These are phyloP conservation scores for Cryptococcus depauperatus DNA, from an alignment of 1,284 basidiomycete genomes.

Conservation along the genomic window DNA sequence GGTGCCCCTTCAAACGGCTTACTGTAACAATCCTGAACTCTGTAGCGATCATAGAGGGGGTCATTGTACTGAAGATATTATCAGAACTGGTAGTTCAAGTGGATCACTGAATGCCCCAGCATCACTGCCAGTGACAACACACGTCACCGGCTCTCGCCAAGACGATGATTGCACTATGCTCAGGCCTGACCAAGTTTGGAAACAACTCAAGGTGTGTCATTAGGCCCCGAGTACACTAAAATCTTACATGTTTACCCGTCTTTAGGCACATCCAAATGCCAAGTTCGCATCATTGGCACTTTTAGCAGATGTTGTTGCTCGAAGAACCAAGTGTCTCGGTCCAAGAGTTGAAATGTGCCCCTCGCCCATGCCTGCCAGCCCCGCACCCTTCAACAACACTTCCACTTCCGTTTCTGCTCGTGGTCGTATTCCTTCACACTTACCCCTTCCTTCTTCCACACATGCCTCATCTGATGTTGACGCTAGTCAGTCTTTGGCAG, in stretches of 20 bases:
- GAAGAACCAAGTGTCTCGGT: slow-evolving; percentile 67
- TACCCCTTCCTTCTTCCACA: slow-evolving; percentile 27
- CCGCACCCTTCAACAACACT: slow-evolving; percentile 37
- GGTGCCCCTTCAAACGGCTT: slow-evolving; percentile 30
- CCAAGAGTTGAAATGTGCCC: slow-evolving; percentile 59
- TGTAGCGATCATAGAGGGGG: slow-evolving; percentile 26
- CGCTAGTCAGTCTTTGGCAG: not conserved
- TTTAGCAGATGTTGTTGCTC: slow-evolving; percentile 78
- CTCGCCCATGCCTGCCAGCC: slow-evolving; percentile 49
- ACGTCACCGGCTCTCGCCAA: slow-evolving; percentile 1
- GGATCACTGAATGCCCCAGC: not conserved
- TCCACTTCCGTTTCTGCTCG: not conserved
- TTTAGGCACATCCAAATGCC: slow-evolving; percentile 67
- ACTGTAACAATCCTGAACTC: slow-evolving; percentile 37
- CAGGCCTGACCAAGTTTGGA: slow-evolving; percentile 75
- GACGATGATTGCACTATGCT: slow-evolving; percentile 51
- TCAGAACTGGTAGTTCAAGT: slow-evolving; percentile 12
- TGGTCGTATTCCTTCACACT: not conserved
- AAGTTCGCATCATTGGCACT: slow-evolving; percentile 70
- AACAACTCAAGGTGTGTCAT: slow-evolving; percentile 56
- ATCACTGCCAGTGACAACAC: not conserved
- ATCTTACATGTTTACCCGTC: slow-evolving; percentile 1
- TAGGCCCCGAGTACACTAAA: not conserved
- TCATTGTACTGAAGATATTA: slow-evolving; percentile 22
- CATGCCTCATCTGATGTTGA: not conserved